A percentile compares a stretch with the other conserved stretches of the same genome.
These are phyloP conservation scores for Coemansia sp. DNA, from an alignment of 192 early-diverging fungal species.

Conservation along the genomic window DNA sequence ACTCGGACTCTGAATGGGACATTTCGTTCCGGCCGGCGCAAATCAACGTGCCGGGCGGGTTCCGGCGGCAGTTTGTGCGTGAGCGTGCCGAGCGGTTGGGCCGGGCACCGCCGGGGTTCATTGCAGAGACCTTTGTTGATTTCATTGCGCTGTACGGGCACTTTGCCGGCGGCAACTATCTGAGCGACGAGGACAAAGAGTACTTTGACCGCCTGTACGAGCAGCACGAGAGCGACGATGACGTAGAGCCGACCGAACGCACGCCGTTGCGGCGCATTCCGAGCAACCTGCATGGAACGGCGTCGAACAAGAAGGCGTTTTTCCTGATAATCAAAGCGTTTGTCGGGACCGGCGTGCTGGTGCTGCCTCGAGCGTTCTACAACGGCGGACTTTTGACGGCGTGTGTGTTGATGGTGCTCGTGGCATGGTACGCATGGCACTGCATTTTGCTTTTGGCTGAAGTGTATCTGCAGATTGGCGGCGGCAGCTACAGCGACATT, in stretches of 20 bases:
- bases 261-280: constrained; percentile 33
- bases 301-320: constrained; percentile 69
- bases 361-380: constrained; percentile 75
- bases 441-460: constrained; percentile 68
- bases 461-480: constrained; percentile 58
- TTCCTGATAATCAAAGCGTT: constrained; percentile 81
- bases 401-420: constrained; percentile 54
- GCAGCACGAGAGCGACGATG: constrained; percentile 8
- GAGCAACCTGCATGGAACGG: constrained; percentile 46
- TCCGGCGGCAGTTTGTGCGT: constrained; percentile 85
- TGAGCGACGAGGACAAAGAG: constrained; percentile 75
- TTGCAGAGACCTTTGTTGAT: constrained; percentile 90
- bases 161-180: constrained; percentile 91
- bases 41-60: constrained; percentile 81
- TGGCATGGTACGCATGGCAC: constrained; percentile 65
- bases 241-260: constrained; percentile 9
- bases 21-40: constrained; percentile 25
- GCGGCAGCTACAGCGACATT: constrained; percentile 72
- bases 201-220: constrained; percentile 51
- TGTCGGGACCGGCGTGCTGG: constrained; percentile 77
- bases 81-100: constrained; percentile 71
- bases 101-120: constrained; percentile 62
- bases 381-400: constrained; percentile 76
- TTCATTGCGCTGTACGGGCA: constrained; percentile 92
- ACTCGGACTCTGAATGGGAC: constrained; percentile 52